Evolutionary conservation across 148 eudicot species (phyloP).

Genomic region (Vaccinium macrocarpon): DNA sequence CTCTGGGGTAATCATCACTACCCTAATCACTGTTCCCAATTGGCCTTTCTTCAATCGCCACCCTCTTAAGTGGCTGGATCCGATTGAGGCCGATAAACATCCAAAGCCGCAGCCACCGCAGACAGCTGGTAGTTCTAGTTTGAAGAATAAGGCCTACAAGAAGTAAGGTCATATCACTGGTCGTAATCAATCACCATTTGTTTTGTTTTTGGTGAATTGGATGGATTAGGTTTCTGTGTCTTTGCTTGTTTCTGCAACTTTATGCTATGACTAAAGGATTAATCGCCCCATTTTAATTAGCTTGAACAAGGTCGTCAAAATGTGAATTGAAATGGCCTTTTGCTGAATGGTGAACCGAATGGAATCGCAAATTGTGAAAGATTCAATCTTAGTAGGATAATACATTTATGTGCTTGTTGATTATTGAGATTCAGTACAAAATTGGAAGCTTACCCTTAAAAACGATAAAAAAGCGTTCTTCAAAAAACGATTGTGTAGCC

Average conservation of each 20-base stretch:
- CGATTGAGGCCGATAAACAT: constrained; percentile 58
- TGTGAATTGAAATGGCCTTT: neutral
- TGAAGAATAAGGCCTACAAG: constrained; percentile 40
- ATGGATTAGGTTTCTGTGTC: neutral
- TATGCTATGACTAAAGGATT: neutral
- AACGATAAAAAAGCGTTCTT: neutral
- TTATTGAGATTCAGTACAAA: neutral
- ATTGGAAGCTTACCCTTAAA: neutral
- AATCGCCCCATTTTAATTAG: neutral
- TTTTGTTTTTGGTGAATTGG: neutral
- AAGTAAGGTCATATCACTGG: constrained; percentile 33
- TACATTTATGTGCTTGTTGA: neutral
- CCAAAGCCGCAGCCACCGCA: constrained; percentile 62
- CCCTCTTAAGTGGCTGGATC: constrained; percentile 81
- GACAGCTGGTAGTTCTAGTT: constrained; percentile 21
- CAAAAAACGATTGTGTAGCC: neutral
- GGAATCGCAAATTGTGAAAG: neutral
- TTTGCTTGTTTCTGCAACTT: neutral
- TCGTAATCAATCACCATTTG: neutral
- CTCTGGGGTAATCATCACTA: constrained; percentile 67
- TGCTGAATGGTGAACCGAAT: neutral
- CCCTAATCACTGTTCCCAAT: constrained; percentile 64
- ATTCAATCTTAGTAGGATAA: neutral
- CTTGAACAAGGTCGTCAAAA: neutral
- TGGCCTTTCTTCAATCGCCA: constrained; percentile 77